phyloP scores from a whole-genome alignment of 208 protist species.

The Trypanosoma conorhini region DNA sequence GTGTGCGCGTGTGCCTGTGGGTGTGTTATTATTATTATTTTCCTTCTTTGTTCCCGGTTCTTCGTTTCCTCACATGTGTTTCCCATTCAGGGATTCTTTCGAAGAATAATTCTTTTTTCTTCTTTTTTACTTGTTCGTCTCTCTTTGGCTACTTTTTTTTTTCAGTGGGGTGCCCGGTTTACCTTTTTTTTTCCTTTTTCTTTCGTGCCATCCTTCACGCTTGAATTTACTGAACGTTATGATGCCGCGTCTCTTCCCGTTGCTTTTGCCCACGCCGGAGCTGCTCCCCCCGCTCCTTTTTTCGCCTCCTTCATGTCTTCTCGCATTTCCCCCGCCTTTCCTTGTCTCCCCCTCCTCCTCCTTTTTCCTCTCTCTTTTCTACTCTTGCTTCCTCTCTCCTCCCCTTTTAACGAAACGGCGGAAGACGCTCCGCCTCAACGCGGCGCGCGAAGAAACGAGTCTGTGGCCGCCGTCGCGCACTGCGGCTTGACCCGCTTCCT shows the following conservation, averaged over 20 bases:
- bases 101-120: slow-evolving; percentile 6
- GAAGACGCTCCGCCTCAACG: background rate
- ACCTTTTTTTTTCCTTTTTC: slow-evolving; percentile 14
- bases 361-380: background rate
- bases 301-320: background rate
- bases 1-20: background rate
- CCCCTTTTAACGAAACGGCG: too few relatives aligned
- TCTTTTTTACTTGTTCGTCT: background rate
- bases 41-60: background rate
- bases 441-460: background rate
- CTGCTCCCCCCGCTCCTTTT: background rate
- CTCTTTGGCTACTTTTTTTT: background rate
- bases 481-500: background rate
- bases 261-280: background rate
- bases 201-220: background rate
- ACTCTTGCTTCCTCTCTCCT: background rate
- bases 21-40: background rate
- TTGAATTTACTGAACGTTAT: background rate
- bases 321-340: background rate
- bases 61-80: background rate
- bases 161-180: too few relatives aligned
- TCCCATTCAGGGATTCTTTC: background rate
- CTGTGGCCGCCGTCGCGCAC: background rate
- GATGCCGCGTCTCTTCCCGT: background rate
- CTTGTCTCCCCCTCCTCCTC: background rate